Base-by-base conservation (phyloP, 2,329 filamentous ascomycete species). In the Paecilomyces niveus region DNA sequence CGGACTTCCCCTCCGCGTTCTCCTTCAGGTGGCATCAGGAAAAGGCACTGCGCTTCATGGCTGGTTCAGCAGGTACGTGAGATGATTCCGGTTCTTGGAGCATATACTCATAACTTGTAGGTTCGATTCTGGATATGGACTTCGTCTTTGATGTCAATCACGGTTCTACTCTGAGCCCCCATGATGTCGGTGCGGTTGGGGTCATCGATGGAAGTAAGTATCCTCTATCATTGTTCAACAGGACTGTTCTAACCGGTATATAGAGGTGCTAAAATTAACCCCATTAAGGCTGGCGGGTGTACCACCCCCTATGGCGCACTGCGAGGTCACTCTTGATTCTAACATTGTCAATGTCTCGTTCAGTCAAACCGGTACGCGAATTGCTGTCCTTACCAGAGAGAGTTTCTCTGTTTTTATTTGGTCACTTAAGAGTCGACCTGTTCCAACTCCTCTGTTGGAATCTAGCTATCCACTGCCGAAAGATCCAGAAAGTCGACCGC, bases 291-390 rank as follows among this genome's bases (percentile, higher is more conserved):
- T 87, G 54, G 89, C 91, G 11, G 96, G 94, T 67, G 82, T 97
- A 2, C 94, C 94, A 24, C 94, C 94, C 29, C 94, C 94, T 0
- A 97, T 97, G 92, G 86, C 91, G 15, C 81, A 93, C 62, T 89
- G 89, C 64, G 89, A 95, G 58, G 67, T 97, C 18, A 67, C 77
- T 11, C 74, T 89, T 29, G 78, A 83, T 13, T 81, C 81, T 0
- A 86, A 87, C 56, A 82, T 85, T 2, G 76, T 90, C 18, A 92
- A 97, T 74, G 85, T 94, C 55, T 85, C 88, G 0, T 86, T 97
- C 64, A 88, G 85, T 54, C 80, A 79, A 13, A 81, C 82, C 54
- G 86, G 88, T 54, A 81, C 80, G 1, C 79, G 80, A 7, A 81
- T 97, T 68, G 90, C 86, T 3, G 83, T 95, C 8, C 78, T 97